Base-by-base conservation (phyloP, 768 basidiomycete genomes). In the Russula lepida region DNA sequence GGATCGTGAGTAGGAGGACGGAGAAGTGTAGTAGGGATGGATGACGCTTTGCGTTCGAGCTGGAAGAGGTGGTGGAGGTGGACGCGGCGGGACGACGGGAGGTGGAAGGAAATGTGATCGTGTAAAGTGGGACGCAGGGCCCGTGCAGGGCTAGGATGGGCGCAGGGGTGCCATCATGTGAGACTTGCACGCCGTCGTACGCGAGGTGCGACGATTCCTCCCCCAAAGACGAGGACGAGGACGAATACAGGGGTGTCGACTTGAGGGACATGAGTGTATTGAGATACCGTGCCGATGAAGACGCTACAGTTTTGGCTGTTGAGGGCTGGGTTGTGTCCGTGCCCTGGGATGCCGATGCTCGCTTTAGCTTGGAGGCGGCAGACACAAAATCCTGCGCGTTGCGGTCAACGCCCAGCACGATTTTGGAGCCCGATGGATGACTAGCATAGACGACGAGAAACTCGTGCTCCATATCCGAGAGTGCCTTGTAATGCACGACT, bases 401-500 rank as follows among this genome's bases (percentile, higher is more conserved):
- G 32, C 66, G 66, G 57, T 66, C 66, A 43, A 66, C 50, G 41
- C 64, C 60, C 11, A 66, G 57, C 5, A 65, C 56, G 50, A 65
- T 37, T 27, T 51, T 50, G n/a, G 60, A 30, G 25, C 64, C 64
- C n/a, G 56, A 62, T 2, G 64, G 60, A 27, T 60, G 56, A 2
- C 21, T 21, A 7, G 51, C 60, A 43, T 60, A 28, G 17, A 66
- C 43, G 50, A 66, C 15, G 46, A 66, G 66, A 33, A 58, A 62
- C 44, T 66, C 66, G 60, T 66, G 66, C 23, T 66, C 66, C 66
- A 66, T 66, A 39, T 58, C 60, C 12, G 48, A 43, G 37, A 51
- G 39, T 17, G 60, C 58, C 41, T 66, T 66, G 56, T 62, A 58
- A 46, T 66, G 66, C 13, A 62, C 64, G 60, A 65, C 56, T 25